Conservation (phyloP, 805 yeast genomes). For the Starmerella vaccinii region DNA sequence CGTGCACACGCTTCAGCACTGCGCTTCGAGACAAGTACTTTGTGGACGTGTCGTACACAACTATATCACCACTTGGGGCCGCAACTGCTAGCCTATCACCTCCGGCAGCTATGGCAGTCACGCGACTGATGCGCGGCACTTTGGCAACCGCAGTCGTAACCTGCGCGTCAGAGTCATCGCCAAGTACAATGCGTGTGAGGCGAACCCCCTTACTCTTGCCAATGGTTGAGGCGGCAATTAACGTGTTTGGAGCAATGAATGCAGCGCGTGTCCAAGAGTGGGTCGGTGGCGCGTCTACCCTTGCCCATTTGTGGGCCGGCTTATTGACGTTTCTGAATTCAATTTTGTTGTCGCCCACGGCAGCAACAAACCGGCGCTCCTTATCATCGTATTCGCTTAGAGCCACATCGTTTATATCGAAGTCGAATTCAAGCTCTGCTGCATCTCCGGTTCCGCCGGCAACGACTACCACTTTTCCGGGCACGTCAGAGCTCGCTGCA, state of each 20-base stretch:
- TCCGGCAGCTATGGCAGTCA: constrained; percentile 21
- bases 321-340: constrained; percentile 12
- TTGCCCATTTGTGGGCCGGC: not conserved
- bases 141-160: not conserved
- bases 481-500: constrained; percentile 10
- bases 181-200: constrained; percentile 12
- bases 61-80: constrained; percentile 22
- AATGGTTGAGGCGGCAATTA: constrained; percentile 16
- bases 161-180: constrained; percentile 6
- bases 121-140: constrained; percentile 16
- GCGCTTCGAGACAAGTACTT: constrained; percentile 4
- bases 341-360: constrained; percentile 8
- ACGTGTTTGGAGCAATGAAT: constrained; percentile 9
- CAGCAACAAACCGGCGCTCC: constrained; percentile 11
- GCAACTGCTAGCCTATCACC: constrained; percentile 20
- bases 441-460: constrained; percentile 1
- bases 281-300: constrained; percentile 4
- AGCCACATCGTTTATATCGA: constrained; percentile 10
- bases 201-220: constrained; percentile 11
- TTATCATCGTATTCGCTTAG: constrained; percentile 13
- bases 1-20: constrained; percentile 13
- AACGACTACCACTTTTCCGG: constrained; percentile 11
- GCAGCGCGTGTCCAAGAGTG: constrained; percentile 18
- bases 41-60: constrained; percentile 7
- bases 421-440: constrained; percentile 1